A percentile compares a stretch with the other conserved stretches of the same genome.
These are phyloP conservation scores for Neoarthrinium moseri DNA, from an alignment of 2,329 filamentous ascomycete species.

Conservation along the genomic window DNA sequence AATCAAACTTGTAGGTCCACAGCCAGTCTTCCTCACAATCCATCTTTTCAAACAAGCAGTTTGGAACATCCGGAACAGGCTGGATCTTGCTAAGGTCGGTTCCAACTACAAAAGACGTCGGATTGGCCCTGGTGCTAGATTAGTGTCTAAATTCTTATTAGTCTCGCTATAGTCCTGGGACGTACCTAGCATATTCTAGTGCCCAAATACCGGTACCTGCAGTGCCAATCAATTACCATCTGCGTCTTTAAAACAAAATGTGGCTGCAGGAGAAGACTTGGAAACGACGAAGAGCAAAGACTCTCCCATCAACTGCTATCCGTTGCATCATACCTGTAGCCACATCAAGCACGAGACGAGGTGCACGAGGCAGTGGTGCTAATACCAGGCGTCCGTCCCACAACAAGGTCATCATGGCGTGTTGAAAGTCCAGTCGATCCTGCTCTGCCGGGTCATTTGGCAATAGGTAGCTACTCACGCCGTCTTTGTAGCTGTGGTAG, in stretches of 20 bases:
- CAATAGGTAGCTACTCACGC: neutral
- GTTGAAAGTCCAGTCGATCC: conserved; percentile 7
- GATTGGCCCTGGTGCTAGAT: too few relatives aligned
- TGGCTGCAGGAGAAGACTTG: too few relatives aligned
- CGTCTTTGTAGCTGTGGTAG: conserved; percentile 7
- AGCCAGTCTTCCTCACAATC: conserved; percentile 7
- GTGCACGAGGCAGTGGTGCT: neutral
- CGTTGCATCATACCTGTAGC: too few relatives aligned
- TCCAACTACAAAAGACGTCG: conserved; percentile 6
- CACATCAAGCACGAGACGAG: conserved; percentile 1
- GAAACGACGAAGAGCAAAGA: too few relatives aligned
- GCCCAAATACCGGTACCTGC: conserved; percentile 6
- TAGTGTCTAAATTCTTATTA: too few relatives aligned
- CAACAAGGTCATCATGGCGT: conserved; percentile 4
- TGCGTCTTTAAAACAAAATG: too few relatives aligned
- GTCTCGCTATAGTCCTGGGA: too few relatives aligned
- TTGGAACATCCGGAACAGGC: conserved; percentile 2
- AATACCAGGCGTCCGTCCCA: conserved; percentile 3
- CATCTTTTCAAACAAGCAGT: conserved; percentile 3
- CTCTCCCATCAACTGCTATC: too few relatives aligned
- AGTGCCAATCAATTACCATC: too few relatives aligned
- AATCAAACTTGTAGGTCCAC: conserved; percentile 7
- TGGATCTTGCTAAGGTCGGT: conserved; percentile 7
- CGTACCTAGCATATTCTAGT: conserved; percentile 4
- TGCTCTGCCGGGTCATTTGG: conserved; percentile 6